Base-by-base conservation (phyloP, 2,329 filamentous ascomycete genomes). In the Penicillium sp. region DNA sequence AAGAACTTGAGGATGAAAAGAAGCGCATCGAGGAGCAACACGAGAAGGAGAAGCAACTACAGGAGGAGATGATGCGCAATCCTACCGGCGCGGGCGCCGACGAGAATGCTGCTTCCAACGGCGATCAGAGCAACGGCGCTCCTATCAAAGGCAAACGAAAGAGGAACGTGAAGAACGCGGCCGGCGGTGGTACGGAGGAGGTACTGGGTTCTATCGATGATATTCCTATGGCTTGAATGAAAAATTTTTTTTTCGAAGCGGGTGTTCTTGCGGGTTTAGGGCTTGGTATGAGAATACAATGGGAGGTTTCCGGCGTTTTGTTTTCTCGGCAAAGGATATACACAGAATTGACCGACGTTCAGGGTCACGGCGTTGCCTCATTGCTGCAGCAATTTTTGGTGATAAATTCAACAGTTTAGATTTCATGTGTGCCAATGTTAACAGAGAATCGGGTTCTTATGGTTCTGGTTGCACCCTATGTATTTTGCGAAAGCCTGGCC, bases 21-120 rank as follows among this genome's bases (percentile, higher is more conserved):
- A 77, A 75, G 59, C 74, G 73, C 53, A 80, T 82, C 25, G 79
- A 81, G 58, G 76, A 78, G n/a, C 74, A 82, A 56, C 76, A 81
- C 59, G 77, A 76, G 4, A 78, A 78, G 55, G 77, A 82, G 63
- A 79, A 79, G 61, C 71, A 76, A 55, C 74, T 79, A 7, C 76
- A 81, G 59, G 77, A 81, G 53, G 75, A 80, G 42, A 65, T 77
- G 48, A 63, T 81, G 55, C 76, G 73, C 51, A 80, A 80, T 55
- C 78, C 79, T 4, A 72, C 75, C 48, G 76, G 75, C 16, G 66
- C 68, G 1, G 67, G 63, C 19, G 71, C 68, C 5, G 71, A 68
- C 40, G 77, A 76, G 16, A 55, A 58, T n/a, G 52, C 59, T 13
- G 37, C 54, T 33, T 11, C 53, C 22, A 48, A 26, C 14, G 48